Base-by-base conservation (phyloP, 768 basidiomycete genomes). In the Tylopilus sp. region DNA sequence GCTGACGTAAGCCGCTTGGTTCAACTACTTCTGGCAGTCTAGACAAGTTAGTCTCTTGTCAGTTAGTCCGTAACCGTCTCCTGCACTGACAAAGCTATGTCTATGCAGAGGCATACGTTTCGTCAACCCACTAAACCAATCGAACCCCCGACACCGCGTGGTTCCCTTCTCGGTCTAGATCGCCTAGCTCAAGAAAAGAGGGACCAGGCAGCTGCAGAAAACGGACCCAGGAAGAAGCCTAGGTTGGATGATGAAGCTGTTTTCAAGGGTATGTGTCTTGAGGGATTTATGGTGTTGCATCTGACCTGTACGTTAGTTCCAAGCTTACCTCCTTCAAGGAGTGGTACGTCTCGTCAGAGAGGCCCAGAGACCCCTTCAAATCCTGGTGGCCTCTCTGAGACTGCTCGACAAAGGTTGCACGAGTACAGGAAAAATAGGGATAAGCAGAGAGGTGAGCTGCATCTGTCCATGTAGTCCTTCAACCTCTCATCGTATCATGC, bases 341-440 rank as follows among this genome's bases (percentile, higher is more conserved):
- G 65, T 38, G 68, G 73, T n/a, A 82, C 86, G 60, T 64, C 77
- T 3, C 80, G 95, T 6, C 83, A 88, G 53, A 75, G 88, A 52
- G 89, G 84, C 0, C 87, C 88, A 58, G 95, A 97, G 58, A 98
- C 95, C 0, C 95, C 95, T 0, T 95, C 95, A n/a, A 90, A 95
- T 65, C 86, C 91, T 3, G 88, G 91, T 33, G 95, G 95, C 15
- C 72, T 99, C 18, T 89, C 91, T 1, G 88, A 91, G 23, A 72
- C 74, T 1, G 92, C 85, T 12, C 75, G 85, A 20, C 75, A 78
- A 56, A 72, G 80, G 51, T 70, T 98, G 26, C 91, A 94, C 50
- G 94, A 95, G 56, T 71, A 91, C 60, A 77, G 88, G 51, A 77
- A 76, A 54, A 81, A 78, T 51, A 74, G 80, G 52, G 89, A 26